Evolutionary conservation across 768 basidiomycete genomes (phyloP), one percentile per base, ranked within the genome.

Genomic region (Lentinula edodes): DNA sequence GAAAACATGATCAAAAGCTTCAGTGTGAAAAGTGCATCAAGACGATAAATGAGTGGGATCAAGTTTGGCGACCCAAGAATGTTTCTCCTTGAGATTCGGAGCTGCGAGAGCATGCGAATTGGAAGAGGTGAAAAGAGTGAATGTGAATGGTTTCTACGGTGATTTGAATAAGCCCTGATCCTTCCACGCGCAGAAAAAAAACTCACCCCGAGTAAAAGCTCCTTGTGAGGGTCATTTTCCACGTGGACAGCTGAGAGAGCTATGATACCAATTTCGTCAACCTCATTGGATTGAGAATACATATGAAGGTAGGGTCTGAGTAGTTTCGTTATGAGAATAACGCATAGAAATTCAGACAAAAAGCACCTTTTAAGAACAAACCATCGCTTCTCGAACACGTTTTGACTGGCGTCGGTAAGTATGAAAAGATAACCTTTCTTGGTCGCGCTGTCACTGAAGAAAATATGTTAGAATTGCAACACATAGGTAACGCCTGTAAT

Each of bases 31-130:
- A 32, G 16, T 8, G 34, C 58, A 66, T 71, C 66, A 82, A 58
- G 74, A 73, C 45, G 79, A 76, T 65, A 84, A 75, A 68, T 89
- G 83, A 68, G 90, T 92, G 56, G 92, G 92, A 73, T 94, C 92
- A 66, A 95, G 76, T 72, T 91, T 93, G 62, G 81, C 77, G 67
- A 84, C 88, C 95, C 95, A 97, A 69, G 87, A 83, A 62, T 86
- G 86, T 62, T 93, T 79, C 68, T 97, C 95, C 76, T 91, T 95
- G 61, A 79, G 74, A 68, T 80, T 91, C 2, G 88, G 84, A 38
- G 94, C 93, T 8, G 91, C 88, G 9, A 97, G 80, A 41, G 91
- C 92, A 75, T 95, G 89, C 28, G 94, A 95, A 72, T 97, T 96
- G 7, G 91, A 91, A 12, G 91, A 81, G 1, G 95, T 95, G 74